These are phyloP conservation scores for Aspergillus carbonarius DNA, from an alignment of 2,329 filamentous ascomycete species.

Conservation along the genomic window DNA sequence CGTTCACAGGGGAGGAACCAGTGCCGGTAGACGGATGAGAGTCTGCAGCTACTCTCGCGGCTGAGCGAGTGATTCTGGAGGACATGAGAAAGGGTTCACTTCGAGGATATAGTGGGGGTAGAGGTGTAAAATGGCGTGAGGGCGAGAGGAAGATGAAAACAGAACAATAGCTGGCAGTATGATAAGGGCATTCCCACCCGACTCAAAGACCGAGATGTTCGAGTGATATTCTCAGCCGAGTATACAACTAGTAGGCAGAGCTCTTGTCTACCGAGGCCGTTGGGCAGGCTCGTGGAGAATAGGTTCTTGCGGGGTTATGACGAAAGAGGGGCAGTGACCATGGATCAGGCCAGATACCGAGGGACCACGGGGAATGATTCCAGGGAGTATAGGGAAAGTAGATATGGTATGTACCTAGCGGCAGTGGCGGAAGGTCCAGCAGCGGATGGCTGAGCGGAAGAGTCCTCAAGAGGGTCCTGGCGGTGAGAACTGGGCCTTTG, in stretches of 20 bases:
- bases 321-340: neutral
- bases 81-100: slow-evolving; percentile 73
- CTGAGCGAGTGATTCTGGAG: slow-evolving; percentile 92
- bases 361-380: neutral
- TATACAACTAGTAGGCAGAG: neutral
- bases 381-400: slow-evolving; percentile 17
- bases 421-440: slow-evolving; percentile 31
- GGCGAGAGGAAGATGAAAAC: neutral
- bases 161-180: neutral
- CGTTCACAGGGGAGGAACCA: slow-evolving; percentile 38
- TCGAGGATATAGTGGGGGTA: slow-evolving; percentile 10
- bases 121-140: slow-evolving; percentile 2
- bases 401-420: slow-evolving; percentile 38
- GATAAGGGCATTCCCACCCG: neutral
- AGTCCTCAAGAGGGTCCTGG: slow-evolving; percentile 45
- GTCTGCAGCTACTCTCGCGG: slow-evolving; percentile 82
- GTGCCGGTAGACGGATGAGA: slow-evolving; percentile 45
- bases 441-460: slow-evolving; percentile 33
- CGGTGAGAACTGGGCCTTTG: slow-evolving; percentile 45
- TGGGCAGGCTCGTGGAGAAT: neutral
- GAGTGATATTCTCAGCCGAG: neutral
- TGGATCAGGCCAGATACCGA: neutral
- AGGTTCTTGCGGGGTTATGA: slow-evolving; percentile 5
- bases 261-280: slow-evolving; percentile 1
- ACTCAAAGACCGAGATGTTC: neutral